phyloP scores from a whole-genome alignment of 306 rosid species.

The Acmispon strigosus region DNA sequence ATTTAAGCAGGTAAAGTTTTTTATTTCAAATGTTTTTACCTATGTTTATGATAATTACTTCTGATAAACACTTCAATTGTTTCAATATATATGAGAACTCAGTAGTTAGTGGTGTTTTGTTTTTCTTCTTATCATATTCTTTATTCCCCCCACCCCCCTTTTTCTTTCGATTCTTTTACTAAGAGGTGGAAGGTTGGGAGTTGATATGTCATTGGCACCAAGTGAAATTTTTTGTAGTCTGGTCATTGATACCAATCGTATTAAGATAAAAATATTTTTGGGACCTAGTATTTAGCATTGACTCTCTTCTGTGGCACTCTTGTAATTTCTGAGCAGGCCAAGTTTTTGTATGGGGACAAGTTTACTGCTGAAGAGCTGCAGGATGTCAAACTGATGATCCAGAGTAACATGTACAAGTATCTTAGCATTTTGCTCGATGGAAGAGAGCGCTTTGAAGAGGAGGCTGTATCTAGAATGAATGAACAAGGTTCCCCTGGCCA shows the following conservation, averaged over 20 bases:
- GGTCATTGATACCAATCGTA: neutral
- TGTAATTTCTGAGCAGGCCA: slow-evolving; percentile 58
- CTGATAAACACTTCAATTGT: slow-evolving; percentile 7
- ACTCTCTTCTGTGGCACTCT: slow-evolving; percentile 15
- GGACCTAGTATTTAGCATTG: neutral
- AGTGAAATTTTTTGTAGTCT: neutral
- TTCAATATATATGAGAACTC: slow-evolving; percentile 8
- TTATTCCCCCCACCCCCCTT: neutral
- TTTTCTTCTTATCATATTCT: neutral
- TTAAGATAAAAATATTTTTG: neutral
- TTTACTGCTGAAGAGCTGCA: slow-evolving; percentile 67
- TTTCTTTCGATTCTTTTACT: neutral
- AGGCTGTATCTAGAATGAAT: slow-evolving; percentile 47
- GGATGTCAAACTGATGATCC: slow-evolving; percentile 89
- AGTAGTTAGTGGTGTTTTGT: neutral
- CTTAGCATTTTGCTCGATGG: slow-evolving; percentile 96
- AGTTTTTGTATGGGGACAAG: slow-evolving; percentile 77
- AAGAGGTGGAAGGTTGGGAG: neutral
- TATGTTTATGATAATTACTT: neutral
- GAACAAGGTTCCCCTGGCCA: slow-evolving; percentile 39
- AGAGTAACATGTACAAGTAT: slow-evolving; percentile 93
- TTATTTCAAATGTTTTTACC: neutral
- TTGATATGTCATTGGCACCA: neutral
- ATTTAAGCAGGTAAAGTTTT: slow-evolving; percentile 75
- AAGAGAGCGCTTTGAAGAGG: slow-evolving; percentile 97